Evolutionary conservation across 768 basidiomycete genomes (phyloP).

Genomic region (Lactifluus subvellereus): DNA sequence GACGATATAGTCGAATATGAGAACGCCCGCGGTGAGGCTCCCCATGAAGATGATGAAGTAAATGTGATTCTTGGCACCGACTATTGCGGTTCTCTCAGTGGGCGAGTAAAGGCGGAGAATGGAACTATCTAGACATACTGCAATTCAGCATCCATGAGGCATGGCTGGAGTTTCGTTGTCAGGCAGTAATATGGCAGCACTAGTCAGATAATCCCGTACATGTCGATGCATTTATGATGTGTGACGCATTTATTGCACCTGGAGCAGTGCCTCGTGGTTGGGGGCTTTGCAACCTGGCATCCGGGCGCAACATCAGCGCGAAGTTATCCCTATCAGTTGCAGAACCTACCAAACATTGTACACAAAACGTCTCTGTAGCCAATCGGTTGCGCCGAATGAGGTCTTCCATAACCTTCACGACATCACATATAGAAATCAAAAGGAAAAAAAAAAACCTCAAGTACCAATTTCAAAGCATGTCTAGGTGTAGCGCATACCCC

Average conservation of each 20-base stretch:
- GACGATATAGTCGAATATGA: constrained; percentile 4
- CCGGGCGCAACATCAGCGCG: not conserved
- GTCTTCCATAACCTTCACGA: not conserved
- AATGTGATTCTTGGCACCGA: constrained; percentile 8
- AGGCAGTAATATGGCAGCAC: not conserved
- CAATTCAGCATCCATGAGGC: constrained; percentile 1
- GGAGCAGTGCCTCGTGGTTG: not conserved
- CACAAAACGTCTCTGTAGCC: not conserved
- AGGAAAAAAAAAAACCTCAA: not conserved
- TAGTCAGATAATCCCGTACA: not conserved
- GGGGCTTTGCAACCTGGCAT: not conserved
- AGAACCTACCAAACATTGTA: constrained; percentile 1
- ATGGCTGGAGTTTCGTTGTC: not conserved
- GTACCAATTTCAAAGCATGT: constrained; percentile 2
- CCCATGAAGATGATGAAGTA: not conserved
- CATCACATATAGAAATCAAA: not conserved
- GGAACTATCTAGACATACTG: not conserved
- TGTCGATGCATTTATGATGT: not conserved
- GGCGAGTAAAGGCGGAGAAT: not conserved
- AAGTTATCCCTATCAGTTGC: not conserved
- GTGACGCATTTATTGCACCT: constrained; percentile 12
- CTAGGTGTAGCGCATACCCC: not conserved
- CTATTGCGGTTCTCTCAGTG: not conserved
- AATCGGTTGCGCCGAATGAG: not conserved
- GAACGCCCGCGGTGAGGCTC: not conserved